Conservation (phyloP, 2,329 filamentous ascomycete species). For the Madurella fahalii region DNA sequence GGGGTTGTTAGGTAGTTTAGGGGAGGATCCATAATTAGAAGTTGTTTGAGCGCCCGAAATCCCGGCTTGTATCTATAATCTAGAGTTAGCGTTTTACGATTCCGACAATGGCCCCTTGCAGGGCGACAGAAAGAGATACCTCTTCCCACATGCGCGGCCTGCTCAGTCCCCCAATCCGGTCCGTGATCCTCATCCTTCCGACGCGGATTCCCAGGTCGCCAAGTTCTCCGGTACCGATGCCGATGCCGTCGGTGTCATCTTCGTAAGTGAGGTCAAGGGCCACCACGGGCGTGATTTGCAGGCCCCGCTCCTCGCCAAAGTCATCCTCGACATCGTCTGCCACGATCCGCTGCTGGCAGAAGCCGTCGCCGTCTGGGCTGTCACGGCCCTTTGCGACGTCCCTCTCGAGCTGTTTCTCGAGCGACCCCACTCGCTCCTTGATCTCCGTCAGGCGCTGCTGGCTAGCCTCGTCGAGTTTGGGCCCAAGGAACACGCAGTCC, state of each 20-base stretch:
- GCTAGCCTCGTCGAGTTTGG: conserved; percentile 63
- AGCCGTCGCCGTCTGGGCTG: conserved; percentile 1
- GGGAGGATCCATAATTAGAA: neutral
- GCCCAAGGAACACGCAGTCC: conserved; percentile 61
- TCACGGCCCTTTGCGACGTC: conserved; percentile 52
- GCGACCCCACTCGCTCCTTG: conserved; percentile 71
- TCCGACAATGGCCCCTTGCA: neutral
- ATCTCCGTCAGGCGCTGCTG: conserved; percentile 70
- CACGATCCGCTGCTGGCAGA: conserved; percentile 36
- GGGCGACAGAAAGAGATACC: conserved; percentile 39
- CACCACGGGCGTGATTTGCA: conserved; percentile 61
- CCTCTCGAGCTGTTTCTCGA: conserved; percentile 66
- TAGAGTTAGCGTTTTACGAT: neutral
- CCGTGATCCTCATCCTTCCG: conserved; percentile 68
- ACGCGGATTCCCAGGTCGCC: conserved; percentile 69
- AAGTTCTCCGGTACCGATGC: conserved; percentile 49
- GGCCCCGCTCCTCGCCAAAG: conserved; percentile 38
- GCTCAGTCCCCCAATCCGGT: conserved; percentile 69
- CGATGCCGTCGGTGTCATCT: conserved; percentile 48
- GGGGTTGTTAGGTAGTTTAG: conserved; percentile 13
- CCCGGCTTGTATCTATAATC: conserved; percentile 18
- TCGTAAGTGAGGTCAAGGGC: conserved; percentile 66
- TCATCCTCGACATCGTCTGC: conserved; percentile 46
- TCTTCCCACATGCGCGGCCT: conserved; percentile 68
- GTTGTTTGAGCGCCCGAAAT: conserved; percentile 6